Conservation (phyloP, 768 basidiomycete genomes). For the Fomitopsis pulvina region DNA sequence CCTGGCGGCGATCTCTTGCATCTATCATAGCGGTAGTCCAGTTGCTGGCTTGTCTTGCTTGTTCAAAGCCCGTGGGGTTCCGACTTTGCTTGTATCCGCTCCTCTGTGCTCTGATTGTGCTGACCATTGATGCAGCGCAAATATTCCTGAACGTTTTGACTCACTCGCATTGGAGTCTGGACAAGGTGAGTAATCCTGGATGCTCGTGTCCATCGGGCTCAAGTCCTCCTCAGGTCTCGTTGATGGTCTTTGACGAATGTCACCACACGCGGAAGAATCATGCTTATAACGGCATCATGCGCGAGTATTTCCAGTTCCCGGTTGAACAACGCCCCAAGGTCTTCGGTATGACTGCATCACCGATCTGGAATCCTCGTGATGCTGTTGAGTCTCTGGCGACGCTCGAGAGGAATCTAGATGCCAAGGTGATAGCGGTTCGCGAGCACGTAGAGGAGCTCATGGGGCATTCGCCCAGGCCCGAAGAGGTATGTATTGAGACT, state of each 20-base stretch:
- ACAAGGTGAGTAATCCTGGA: slow-evolving; percentile 32
- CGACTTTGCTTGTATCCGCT: no score
- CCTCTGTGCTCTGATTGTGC: neutral
- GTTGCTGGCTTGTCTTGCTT: neutral
- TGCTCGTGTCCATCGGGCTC: neutral
- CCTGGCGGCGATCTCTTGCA: no score
- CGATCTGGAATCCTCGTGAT: slow-evolving; percentile 75
- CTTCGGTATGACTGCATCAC: slow-evolving; percentile 93
- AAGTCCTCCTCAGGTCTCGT: slow-evolving; percentile 35
- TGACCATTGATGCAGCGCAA: slow-evolving; percentile 44
- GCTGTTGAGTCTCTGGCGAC: slow-evolving; percentile 53
- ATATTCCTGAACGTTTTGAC: slow-evolving; percentile 76
- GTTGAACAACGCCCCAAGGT: slow-evolving; percentile 57
- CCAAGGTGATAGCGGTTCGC: slow-evolving; percentile 70
- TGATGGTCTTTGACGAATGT: slow-evolving; percentile 53
- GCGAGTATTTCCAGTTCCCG: slow-evolving; percentile 44
- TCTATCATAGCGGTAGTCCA: no score
- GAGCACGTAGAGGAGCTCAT: slow-evolving; percentile 61
- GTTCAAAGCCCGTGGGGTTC: neutral
- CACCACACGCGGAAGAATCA: slow-evolving; percentile 53
- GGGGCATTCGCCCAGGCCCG: slow-evolving; percentile 54
- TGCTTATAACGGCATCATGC: slow-evolving; percentile 53
- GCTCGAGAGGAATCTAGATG: slow-evolving; percentile 66
- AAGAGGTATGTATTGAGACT: slow-evolving; percentile 41
- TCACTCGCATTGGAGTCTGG: slow-evolving; percentile 76